Base-by-base conservation (phyloP, 192 early-diverging fungal genomes). In the Rhizophagus clarus region DNA sequence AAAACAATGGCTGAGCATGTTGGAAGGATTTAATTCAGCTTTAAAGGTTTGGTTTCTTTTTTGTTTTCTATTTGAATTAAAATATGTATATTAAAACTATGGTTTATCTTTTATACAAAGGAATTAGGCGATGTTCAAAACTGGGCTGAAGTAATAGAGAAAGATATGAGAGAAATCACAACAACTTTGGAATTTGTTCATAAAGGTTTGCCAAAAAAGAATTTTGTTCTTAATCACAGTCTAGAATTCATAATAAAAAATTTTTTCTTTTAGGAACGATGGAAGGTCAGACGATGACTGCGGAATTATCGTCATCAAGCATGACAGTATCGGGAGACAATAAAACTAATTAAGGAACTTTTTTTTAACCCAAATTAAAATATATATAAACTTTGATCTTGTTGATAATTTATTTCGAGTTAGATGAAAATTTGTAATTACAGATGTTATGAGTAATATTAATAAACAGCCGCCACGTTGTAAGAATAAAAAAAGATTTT, bases 81-180 rank as follows among this genome's bases (percentile, higher is more conserved):
- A 34, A 20, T 26, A 17, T 56, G 42, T 24, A 17, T 40, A 66
- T 37, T 62, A 37, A 37, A 61, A 26, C 9, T 70, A 66, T 47
- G 22, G 7, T 42, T 15, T 56, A 61, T 40, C 22, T 24, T 79
- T 67, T 12, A 17, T 26, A 42, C 7, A 72, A 84, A 94, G 90
- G 94, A 97, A 80, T 87, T 97, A 17, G 96, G 96, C 26, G 94
- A 96, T 81, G 92, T 96, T 24, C 86, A 92, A 62, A 93, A 94
- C 81, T 97, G 96, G 96, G 93, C 93, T 0, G 83, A 90, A 31
- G 91, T 93, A 22, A 95, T 97, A 40, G 94, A 96, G 49, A 84
- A 86, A 77, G 96, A 97, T 80, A 93, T 96, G 92, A 84, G 86
- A 67, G 91, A 93, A 56, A 89, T 94, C 0, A 91, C 91, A 47